phyloP scores from a whole-genome alignment of 1,139 yeast species.

The Hansenula sp. region DNA sequence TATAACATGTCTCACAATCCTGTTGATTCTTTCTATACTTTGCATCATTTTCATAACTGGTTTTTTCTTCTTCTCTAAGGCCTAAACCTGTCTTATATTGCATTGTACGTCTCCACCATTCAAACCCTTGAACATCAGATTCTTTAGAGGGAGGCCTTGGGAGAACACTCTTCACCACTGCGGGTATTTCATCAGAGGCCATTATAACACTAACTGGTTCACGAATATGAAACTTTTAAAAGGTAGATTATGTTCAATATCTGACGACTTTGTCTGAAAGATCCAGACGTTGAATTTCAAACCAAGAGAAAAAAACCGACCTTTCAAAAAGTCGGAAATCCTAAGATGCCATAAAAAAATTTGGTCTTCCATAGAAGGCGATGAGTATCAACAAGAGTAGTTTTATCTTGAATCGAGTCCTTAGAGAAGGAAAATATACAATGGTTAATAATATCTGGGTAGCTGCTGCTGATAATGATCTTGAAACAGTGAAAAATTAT shows the following conservation, averaged over 20 bases:
- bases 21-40: slow-evolving; percentile 37
- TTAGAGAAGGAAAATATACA: not conserved
- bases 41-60: slow-evolving; percentile 57
- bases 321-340: too few species aligned
- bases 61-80: slow-evolving; percentile 46
- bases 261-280: too few species aligned
- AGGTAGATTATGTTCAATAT: too few species aligned
- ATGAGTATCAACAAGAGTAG: not conserved
- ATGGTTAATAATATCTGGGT: slow-evolving; percentile 81
- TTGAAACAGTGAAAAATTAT: slow-evolving; percentile 51
- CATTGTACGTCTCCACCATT: slow-evolving; percentile 79
- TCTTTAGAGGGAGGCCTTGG: slow-evolving; percentile 8
- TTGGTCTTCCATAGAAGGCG: not conserved
- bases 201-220: too few species aligned
- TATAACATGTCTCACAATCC: slow-evolving; percentile 68
- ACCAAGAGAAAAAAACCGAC: too few species aligned
- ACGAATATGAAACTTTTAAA: too few species aligned
- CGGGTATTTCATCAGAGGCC: slow-evolving; percentile 3
- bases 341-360: too few species aligned
- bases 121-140: slow-evolving; percentile 43
- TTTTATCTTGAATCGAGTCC: too few species aligned
- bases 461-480: slow-evolving; percentile 85
- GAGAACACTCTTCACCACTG: slow-evolving; percentile 3
- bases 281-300: too few species aligned
- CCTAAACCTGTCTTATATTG: slow-evolving; percentile 75